Base-by-base conservation (phyloP, 208 protist species). In the Trypanosomatidae sp. region DNA sequence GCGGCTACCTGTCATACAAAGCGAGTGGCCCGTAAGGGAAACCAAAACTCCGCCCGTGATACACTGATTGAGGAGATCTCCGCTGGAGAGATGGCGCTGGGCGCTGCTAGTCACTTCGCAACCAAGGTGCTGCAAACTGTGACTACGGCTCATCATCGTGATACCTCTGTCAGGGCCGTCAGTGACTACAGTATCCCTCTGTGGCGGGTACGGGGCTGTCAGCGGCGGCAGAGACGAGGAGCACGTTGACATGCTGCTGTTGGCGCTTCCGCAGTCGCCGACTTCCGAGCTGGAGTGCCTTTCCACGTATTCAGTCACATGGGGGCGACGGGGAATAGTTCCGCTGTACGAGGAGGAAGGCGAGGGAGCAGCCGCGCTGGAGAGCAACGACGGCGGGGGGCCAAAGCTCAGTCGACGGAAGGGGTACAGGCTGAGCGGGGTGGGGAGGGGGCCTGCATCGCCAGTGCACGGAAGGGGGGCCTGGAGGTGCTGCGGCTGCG, bases 1-100 rank as follows among this genome's bases (percentile, higher is more conserved):
- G 49, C 66, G 49, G 17, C 49, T 69, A 30, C 33, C 66, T 55
- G 66, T 59, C 66, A 69, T 69, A 41, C 49, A 36, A 19, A 17
- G 33, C 19, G 66, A 59, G 13, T 49, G 49, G 2, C n/a, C 49
- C 41, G 30, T 19, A 15, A 69, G 19, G 7, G 66, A 69, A 12
- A 44, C 49, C 28, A 25, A 10, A 28, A 8, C 49, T 25, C 66
- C 66, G 46, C 28, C 28, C 25, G 17, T 69, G 25, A 17, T 44
- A 36, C 49, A 46, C 19, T 43, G 66, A 44, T 69, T 25, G 46
- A 25, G 28, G 1, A 56, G 19, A 43, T 69, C 66, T 6, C 28
- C 46, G 9, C 28, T 49, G 19, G 66, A 69, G 28, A 7, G 9
- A 55, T 28, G 49, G 49, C 33, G 44, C 44, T 28, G 28, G 13